Base-by-base conservation (phyloP, 768 basidiomycete genomes). In the Terana coerulea region DNA sequence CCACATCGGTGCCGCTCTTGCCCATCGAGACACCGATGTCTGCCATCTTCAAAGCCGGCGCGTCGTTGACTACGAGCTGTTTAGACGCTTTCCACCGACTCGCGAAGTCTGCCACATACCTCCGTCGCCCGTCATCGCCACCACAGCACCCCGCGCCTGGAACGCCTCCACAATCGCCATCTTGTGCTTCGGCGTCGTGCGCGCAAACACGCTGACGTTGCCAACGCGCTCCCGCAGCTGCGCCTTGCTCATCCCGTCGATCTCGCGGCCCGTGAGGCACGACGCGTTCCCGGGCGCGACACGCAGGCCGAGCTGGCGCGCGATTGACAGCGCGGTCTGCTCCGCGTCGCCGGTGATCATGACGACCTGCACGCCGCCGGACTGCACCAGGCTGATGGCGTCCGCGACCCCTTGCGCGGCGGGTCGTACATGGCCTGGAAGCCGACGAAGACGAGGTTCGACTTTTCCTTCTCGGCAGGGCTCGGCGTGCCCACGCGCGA, bases 21-120 rank as follows among this genome's bases (percentile, higher is more conserved):
- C 95, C 95, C 95, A 98, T 98, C 33, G 92, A 91, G 47, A 98
- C 83, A 11, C 95, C 95, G 60, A 98, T 97, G 65, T 98, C 95
- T 2, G 95, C 95, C 91, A 93, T 92, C 70, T 95, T 97, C 54
- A 98, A 72, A 34, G 95, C 95, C 2, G 95, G 95, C 0, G 95
- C 94, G 60, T 98, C 95, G 66, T 98, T 98, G 14, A 98, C 95
- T 80, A 43, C 42, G 39, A 41, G 41, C 9, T 11, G 26, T 15
- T 51, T 25, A 61, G 28, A 42, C 29, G 25, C 19, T 49, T 36
- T 24, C 31, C 52, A 19, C 30, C 47, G 53, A 15, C 25, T 17
- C 26, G 7, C 51, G 14, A 34, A 36, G 25, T 47, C 33, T 37
- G 19, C 37, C 15, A 71, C 83, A 17, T 36, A 91, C 90, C 90